These are phyloP conservation scores for Debaryomyces sp. DNA, from an alignment of 1,139 yeast genomes.

Conservation along the genomic window DNA sequence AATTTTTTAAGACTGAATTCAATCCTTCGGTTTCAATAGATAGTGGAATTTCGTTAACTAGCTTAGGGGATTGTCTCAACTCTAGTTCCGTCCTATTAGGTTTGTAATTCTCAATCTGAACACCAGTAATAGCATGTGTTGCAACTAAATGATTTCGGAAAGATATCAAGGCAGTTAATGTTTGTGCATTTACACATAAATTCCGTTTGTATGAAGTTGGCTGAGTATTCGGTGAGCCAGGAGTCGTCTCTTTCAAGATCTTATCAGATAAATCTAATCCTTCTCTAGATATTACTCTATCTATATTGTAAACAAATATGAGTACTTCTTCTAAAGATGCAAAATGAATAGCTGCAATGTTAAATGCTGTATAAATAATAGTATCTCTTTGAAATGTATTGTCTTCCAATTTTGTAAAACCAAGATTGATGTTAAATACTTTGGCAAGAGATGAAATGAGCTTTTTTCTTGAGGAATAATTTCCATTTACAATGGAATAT, in stretches of 20 bases:
- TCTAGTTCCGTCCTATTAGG: slow-evolving; percentile 31
- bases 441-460: slow-evolving; percentile 36
- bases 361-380: slow-evolving; percentile 35
- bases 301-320: slow-evolving; percentile 18
- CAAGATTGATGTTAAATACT: slow-evolving; percentile 22
- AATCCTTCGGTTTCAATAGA: slow-evolving; percentile 12
- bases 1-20: slow-evolving; percentile 10
- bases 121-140: slow-evolving; percentile 24
- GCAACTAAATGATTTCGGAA: slow-evolving; percentile 24
- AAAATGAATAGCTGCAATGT: slow-evolving; percentile 42
- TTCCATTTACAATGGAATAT: slow-evolving; percentile 45
- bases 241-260: slow-evolving; percentile 12
- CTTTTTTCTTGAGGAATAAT: slow-evolving; percentile 49
- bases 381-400: slow-evolving; percentile 27
- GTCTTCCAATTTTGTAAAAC: slow-evolving; percentile 13
- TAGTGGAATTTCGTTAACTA: slow-evolving; percentile 12
- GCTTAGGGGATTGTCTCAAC: slow-evolving; percentile 25
- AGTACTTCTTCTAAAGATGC: slow-evolving; percentile 43
- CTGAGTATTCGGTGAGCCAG: neutral
- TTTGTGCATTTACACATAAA: slow-evolving; percentile 21
- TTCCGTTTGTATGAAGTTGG: slow-evolving; percentile 6
- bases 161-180: slow-evolving; percentile 23
- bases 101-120: slow-evolving; percentile 24
- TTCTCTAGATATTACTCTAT: slow-evolving; percentile 25
- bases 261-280: slow-evolving; percentile 38